These are phyloP conservation scores for Pythium coloratum DNA, from an alignment of 352 stramenopile genomes.

Conservation along the genomic window DNA sequence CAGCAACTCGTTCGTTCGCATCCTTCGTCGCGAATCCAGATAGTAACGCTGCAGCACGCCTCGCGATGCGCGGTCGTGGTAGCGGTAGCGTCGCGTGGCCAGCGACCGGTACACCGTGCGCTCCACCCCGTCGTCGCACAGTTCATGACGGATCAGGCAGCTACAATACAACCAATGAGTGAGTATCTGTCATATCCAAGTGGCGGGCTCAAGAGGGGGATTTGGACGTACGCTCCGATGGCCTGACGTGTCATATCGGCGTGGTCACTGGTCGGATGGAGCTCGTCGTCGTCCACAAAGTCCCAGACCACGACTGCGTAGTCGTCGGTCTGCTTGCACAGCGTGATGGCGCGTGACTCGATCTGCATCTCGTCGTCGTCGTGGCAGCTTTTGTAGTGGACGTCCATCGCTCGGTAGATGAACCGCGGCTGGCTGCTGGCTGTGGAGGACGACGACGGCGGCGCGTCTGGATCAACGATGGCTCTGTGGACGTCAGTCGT, in stretches of 20 bases:
- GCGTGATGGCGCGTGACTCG: slow-evolving; percentile 26
- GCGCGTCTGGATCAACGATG: slow-evolving; percentile 18
- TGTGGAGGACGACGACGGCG: background rate
- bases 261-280: slow-evolving; percentile 21
- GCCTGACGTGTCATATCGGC: slow-evolving; percentile 28
- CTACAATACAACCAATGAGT: slow-evolving; percentile 1
- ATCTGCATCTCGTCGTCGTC: slow-evolving; percentile 23
- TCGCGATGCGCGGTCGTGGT: slow-evolving; percentile 2
- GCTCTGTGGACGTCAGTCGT: slow-evolving; percentile 16
- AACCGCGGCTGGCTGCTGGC: background rate
- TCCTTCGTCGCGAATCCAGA: slow-evolving; percentile 4
- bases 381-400: slow-evolving; percentile 12
- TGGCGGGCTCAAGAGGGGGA: too few species aligned
- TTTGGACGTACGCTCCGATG: slow-evolving; percentile 11
- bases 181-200: background rate
- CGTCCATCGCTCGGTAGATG: slow-evolving; percentile 15
- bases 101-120: slow-evolving; percentile 13
- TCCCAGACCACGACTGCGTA: slow-evolving; percentile 35
- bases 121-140: slow-evolving; percentile 13
- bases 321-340: slow-evolving; percentile 29
- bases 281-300: slow-evolving; percentile 33
- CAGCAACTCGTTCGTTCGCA: slow-evolving; percentile 15
- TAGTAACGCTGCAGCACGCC: slow-evolving; percentile 10
- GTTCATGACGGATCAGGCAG: slow-evolving; percentile 12
- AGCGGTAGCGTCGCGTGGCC: slow-evolving; percentile 15